phyloP scores from a whole-genome alignment of 257 asterid species.

The Eucommia ulmoides region DNA sequence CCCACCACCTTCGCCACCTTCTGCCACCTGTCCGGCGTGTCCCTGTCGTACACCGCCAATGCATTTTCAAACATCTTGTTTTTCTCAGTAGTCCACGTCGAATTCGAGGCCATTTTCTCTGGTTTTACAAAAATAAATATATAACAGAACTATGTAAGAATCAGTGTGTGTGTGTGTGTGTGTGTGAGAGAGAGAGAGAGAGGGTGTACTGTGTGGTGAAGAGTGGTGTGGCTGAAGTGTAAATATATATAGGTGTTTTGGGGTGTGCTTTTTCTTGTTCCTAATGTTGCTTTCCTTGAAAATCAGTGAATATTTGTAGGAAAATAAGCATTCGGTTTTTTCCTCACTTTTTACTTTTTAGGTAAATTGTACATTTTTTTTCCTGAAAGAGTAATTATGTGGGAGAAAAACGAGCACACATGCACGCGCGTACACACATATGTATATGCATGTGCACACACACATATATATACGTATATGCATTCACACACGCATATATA shows the following conservation, averaged over 20 bases:
- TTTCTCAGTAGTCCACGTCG: constrained; percentile 40
- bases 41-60: constrained; percentile 34
- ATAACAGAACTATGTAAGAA: background rate
- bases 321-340: no score
- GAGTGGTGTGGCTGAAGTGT: no score
- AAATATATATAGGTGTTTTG: no score
- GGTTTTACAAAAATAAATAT: background rate
- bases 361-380: no score
- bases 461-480: no score
- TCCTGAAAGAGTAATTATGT: no score
- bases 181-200: background rate
- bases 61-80: constrained; percentile 69
- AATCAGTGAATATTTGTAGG: background rate
- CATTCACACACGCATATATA: no score
- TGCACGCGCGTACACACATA: no score
- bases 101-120: constrained; percentile 29
- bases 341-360: background rate
- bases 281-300: background rate
- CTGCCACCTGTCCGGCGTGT: constrained; percentile 45
- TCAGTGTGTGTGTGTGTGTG: no score
- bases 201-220: background rate
- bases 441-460: no score
- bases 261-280: background rate
- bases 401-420: no score
- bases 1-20: constrained; percentile 46